Percentiles rank a stretch among this genome's conserved stretches.
phyloP scores from a whole-genome alignment of 73 alveolate genomes.

The Paramecium caudatum region DNA sequence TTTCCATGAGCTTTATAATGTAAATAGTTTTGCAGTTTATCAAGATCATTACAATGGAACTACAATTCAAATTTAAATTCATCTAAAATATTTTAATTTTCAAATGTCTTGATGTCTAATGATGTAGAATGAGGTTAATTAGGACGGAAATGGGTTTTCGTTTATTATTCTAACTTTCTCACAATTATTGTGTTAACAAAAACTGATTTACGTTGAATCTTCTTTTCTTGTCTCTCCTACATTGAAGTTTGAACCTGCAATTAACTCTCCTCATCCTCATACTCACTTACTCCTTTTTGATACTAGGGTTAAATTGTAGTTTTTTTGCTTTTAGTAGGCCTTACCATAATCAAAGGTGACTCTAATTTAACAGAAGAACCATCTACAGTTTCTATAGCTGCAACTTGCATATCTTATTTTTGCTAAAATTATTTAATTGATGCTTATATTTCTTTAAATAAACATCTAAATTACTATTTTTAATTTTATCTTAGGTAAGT shows the following conservation, averaged over 20 bases:
- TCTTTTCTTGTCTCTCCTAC: background rate
- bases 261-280: background rate
- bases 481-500: background rate
- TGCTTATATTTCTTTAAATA: background rate
- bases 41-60: background rate
- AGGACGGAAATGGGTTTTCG: background rate
- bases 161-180: background rate
- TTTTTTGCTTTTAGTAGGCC: background rate
- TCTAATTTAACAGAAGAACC: background rate
- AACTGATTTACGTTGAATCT: background rate
- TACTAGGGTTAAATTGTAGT: background rate
- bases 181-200: background rate
- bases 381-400: background rate
- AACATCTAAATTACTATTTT: background rate
- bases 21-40: background rate
- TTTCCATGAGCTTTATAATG: conserved; percentile 16
- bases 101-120: background rate
- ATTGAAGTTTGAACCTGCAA: background rate
- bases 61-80: background rate
- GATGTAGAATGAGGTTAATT: background rate
- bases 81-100: background rate
- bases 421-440: background rate
- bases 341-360: background rate
- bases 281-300: too few relatives aligned
- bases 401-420: too few relatives aligned